phyloP scores from a whole-genome alignment of 441 rosid species.

The Eruca vesicaria region DNA sequence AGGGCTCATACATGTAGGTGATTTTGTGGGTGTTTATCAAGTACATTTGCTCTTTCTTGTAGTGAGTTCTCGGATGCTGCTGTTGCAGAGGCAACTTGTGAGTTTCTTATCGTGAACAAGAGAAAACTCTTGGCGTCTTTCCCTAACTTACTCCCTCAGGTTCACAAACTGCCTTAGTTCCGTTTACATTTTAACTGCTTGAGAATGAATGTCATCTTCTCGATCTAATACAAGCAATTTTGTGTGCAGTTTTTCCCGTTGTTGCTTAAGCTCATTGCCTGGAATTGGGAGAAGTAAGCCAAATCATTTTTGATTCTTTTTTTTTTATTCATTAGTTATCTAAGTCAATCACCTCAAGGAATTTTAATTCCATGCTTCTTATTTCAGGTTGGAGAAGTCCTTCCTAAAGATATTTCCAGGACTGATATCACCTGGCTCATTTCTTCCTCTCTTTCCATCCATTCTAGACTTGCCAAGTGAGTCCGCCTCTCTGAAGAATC shows the following conservation, averaged over 20 bases:
- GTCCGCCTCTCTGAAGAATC: slow-evolving; percentile 21
- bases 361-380: not conserved
- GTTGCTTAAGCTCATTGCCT: slow-evolving; percentile 90
- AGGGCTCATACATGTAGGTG: not conserved
- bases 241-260: slow-evolving; percentile 86
- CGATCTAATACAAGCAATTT: slow-evolving; percentile 23
- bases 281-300: slow-evolving; percentile 93
- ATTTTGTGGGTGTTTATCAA: not conserved
- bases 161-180: slow-evolving; percentile 21
- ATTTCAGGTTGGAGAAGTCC: slow-evolving; percentile 74
- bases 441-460: slow-evolving; percentile 92
- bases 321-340: not conserved
- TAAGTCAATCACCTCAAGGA: not conserved
- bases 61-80: slow-evolving; percentile 94
- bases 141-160: slow-evolving; percentile 87
- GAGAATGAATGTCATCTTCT: slow-evolving; percentile 14
- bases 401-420: slow-evolving; percentile 79
- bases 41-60: slow-evolving; percentile 37
- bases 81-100: slow-evolving; percentile 93
- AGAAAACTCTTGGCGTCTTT: slow-evolving; percentile 63
- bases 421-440: slow-evolving; percentile 82
- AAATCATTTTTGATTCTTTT: not conserved
- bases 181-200: slow-evolving; percentile 6
- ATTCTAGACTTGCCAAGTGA: slow-evolving; percentile 89
- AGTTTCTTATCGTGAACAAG: slow-evolving; percentile 70